These are phyloP conservation scores for Tolypocladium tropicale DNA, from an alignment of 2,329 filamentous ascomycete species.

Conservation along the genomic window DNA sequence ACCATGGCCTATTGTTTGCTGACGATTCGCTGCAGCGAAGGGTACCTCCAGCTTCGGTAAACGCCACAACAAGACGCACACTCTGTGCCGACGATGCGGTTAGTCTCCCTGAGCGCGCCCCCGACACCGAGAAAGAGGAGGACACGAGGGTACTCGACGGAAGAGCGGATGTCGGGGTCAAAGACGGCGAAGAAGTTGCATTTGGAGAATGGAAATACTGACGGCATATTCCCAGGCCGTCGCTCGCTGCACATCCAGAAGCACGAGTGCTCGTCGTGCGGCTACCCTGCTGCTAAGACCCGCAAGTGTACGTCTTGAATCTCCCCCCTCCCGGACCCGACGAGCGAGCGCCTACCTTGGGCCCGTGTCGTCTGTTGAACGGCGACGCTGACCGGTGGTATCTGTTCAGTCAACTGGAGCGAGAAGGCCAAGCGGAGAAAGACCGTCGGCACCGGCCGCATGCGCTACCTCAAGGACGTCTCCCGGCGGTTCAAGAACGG, in stretches of 20 bases:
- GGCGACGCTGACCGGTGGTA: not conserved
- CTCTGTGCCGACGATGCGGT: constrained; percentile 97
- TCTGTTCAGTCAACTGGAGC: constrained; percentile 83
- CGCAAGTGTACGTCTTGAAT: constrained; percentile 79
- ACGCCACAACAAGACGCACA: constrained; percentile 97
- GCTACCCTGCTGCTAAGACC: constrained; percentile 94
- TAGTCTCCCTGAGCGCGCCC: constrained; percentile 34
- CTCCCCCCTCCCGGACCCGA: not conserved
- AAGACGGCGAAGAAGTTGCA: constrained; percentile 4
- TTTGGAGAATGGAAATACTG: constrained; percentile 9
- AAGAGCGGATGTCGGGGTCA: constrained; percentile 2
- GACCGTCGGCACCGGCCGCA: constrained; percentile 94
- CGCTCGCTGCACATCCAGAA: constrained; percentile 99
- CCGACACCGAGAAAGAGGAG: constrained; percentile 5
- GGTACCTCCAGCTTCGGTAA: constrained; percentile 48
- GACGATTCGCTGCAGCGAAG: constrained; percentile 34
- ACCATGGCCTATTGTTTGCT: constrained; percentile 8
- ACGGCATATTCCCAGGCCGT: constrained; percentile 52
- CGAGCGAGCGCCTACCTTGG: not conserved
- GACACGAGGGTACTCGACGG: constrained; percentile 1
- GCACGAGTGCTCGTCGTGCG: constrained; percentile 91
- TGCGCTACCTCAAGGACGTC: constrained; percentile 88
- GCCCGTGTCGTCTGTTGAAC: not conserved
- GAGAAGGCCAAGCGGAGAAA: constrained; percentile 99
- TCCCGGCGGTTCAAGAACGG: constrained; percentile 94